Base-by-base conservation (phyloP, 2,329 filamentous ascomycete genomes). In the Verticillium nonalfalfae region DNA sequence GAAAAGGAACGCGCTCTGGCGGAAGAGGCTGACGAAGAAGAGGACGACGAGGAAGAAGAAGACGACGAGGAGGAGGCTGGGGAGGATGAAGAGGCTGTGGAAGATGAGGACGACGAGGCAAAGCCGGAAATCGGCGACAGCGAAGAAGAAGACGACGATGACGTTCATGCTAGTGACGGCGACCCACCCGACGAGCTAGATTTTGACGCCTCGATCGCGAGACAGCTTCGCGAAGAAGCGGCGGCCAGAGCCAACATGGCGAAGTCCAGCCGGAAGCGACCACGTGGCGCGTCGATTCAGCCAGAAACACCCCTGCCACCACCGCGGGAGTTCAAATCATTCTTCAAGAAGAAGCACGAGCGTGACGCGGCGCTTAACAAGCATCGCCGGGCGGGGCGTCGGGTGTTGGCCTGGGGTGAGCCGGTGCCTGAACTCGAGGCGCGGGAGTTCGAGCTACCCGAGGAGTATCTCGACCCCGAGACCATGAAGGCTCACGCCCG, bases 331-430 rank as follows among this genome's bases (percentile, higher is more conserved):
- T 93, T 97, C 70, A 89, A 80, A n/a, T 96, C 91, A 0, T 97
- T 97, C 77, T 98, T 93, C 72, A 74, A 82, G 18, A 93, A 95
- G 75, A 86, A 84, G 31, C 88, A 96, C 70, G 83, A 94, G 63
- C 88, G 94, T 33, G 90, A 93, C 26, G 85, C 87, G 7, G 92
- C 93, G 10, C 75, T 97, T n/a, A 89, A 86, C 64, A 87, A 86
- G 66, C 81, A 85, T 57, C 83, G 92, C 38, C 86, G 90, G 59
- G 85, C 87, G 58, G 85, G 86, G 54, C 83, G 91, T 58, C 90
- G 84, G 59, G 81, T 88, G 15, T 80, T 89, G 57, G 94, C 93
- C 3, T 98, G 95, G 83, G 94, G 94, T 0, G 85, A 89, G 33
- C 84, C 90, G 0, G 75, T 98, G 21, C 93, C 93, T 1, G 91